phyloP scores from a whole-genome alignment of 2,329 filamentous ascomycete species.

The Grosmannia huntii region DNA sequence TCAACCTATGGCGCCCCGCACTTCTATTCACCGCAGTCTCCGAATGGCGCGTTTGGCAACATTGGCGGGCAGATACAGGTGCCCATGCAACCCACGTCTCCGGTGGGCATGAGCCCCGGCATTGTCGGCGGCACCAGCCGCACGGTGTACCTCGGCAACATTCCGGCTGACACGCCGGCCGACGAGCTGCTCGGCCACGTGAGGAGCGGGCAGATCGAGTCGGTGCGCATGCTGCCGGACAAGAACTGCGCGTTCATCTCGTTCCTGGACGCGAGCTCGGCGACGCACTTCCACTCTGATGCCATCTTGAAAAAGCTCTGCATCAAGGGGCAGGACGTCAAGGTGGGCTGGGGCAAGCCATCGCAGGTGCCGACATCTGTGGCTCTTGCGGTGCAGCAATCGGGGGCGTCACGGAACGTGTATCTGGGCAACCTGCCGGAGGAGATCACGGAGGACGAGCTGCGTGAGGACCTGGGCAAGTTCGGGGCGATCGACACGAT shows the following conservation, averaged over 20 bases:
- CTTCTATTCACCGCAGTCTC: slow-evolving; percentile 76
- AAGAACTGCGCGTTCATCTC: slow-evolving; percentile 99
- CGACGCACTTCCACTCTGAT: slow-evolving; percentile 98
- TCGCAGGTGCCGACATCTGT: slow-evolving; percentile 97
- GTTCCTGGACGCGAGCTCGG: slow-evolving; percentile 93
- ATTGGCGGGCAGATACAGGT: slow-evolving; percentile 46
- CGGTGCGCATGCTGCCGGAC: slow-evolving; percentile 89
- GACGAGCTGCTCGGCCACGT: slow-evolving; percentile 96
- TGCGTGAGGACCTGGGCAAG: slow-evolving; percentile 89
- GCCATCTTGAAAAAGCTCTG: slow-evolving; percentile 99
- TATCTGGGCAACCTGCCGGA: slow-evolving; percentile 90
- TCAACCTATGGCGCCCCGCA: slow-evolving; percentile 72
- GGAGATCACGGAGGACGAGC: slow-evolving; percentile 79
- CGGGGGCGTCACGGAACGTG: slow-evolving; percentile 89
- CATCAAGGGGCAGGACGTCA: slow-evolving; percentile 97
- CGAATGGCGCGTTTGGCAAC: slow-evolving; percentile 60
- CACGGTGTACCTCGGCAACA: slow-evolving; percentile 95
- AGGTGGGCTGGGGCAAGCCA: slow-evolving; percentile 98
- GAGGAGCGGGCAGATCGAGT: slow-evolving; percentile 94
- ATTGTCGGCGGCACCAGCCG: slow-evolving; percentile 83
- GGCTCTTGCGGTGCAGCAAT: slow-evolving; percentile 93
- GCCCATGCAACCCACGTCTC: slow-evolving; percentile 56
- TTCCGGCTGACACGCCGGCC: slow-evolving; percentile 91
- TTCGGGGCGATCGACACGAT: slow-evolving; percentile 95
- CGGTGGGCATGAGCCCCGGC: slow-evolving; percentile 64